Percentiles rank a stretch among this genome's conserved stretches.
phyloP scores from a whole-genome alignment of 768 basidiomycete species.

The Tylopilus rubrobrunneus region DNA sequence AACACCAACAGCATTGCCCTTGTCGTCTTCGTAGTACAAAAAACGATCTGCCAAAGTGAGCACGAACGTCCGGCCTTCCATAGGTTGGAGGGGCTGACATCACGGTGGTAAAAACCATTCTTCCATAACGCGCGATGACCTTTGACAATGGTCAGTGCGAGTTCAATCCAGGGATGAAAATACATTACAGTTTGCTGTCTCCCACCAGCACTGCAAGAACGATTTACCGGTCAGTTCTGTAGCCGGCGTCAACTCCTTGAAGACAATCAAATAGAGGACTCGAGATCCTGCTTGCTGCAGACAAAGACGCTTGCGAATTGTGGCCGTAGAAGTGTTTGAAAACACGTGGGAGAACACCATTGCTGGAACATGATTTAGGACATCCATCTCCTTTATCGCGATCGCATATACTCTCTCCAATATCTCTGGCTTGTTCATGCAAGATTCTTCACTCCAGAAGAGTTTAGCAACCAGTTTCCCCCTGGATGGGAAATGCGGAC shows the following conservation, averaged over 20 bases:
- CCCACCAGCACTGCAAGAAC: not conserved
- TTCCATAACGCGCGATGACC: too few species aligned
- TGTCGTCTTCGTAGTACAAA: too few species aligned
- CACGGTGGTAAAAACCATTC: too few species aligned
- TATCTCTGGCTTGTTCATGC: not conserved
- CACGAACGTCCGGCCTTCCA: too few species aligned
- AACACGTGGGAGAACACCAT: not conserved
- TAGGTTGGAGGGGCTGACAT: too few species aligned
- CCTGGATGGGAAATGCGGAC: not conserved
- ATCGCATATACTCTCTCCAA: not conserved
- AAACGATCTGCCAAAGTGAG: too few species aligned
- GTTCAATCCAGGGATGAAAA: not conserved
- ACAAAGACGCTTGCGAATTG: not conserved
- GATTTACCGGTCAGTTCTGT: not conserved
- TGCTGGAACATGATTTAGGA: not conserved
- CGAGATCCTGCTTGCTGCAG: not conserved
- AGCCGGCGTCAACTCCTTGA: not conserved
- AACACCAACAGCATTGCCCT: too few species aligned
- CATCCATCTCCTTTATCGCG: not conserved
- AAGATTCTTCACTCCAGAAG: not conserved
- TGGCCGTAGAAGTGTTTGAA: not conserved
- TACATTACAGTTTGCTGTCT: conserved; percentile 1
- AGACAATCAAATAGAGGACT: not conserved
- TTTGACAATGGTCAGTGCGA: not conserved
- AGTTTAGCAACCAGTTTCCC: not conserved